Base-by-base conservation (phyloP, 2,329 filamentous ascomycete species). In the Aspergillus ibericus region DNA sequence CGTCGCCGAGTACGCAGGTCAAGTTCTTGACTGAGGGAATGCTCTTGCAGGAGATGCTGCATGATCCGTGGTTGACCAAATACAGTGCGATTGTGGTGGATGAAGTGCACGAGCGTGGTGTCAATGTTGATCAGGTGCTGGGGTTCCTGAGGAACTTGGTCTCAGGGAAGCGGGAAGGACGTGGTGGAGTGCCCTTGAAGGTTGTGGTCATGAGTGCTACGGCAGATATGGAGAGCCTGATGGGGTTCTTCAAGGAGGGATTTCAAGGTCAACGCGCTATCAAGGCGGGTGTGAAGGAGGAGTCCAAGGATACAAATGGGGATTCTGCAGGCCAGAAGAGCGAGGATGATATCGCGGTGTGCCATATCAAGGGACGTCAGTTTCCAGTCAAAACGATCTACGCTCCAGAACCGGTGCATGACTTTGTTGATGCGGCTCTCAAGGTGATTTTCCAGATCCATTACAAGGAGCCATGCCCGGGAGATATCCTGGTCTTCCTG, bases 1-100 rank as follows among this genome's bases (percentile, higher is more conserved):
- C 91, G 0, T 90, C 91, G n/a, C 85, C 85, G 18, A 88, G 87
- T n/a, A 91, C 91, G 4, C 88, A 84, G 68, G 89, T 99, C 77
- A 98, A 98, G 71, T 99, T 92, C 68, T 79, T 99, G 63, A 99
- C 95, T 0, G 96, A 99, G 75, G 95, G 95, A 68, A 98, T 96
- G 88, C 81, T 99, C 53, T 81, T 99, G 13, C 93, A 98, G 73
- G 96, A 99, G 75, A 88, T 99, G 75, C 76, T 99, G 59, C 84
- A 89, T 54, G 95, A 99, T 73, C 91, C 91, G 1, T 82, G 88
- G 68, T 81, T 99, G 69, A 85, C 84, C 32, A 87, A 91, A 70
- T 99, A 99, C 72, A 96, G 92, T 68, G 92, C 89, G 3, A 83
- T 99, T 0, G 83, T 99, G 16, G 91, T 99, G 7, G 95, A 99